Percentiles rank a stretch among this genome's conserved stretches.
phyloP scores from a whole-genome alignment of 495 filamentous ascomycete species.

The Cairneyella variabilis region DNA sequence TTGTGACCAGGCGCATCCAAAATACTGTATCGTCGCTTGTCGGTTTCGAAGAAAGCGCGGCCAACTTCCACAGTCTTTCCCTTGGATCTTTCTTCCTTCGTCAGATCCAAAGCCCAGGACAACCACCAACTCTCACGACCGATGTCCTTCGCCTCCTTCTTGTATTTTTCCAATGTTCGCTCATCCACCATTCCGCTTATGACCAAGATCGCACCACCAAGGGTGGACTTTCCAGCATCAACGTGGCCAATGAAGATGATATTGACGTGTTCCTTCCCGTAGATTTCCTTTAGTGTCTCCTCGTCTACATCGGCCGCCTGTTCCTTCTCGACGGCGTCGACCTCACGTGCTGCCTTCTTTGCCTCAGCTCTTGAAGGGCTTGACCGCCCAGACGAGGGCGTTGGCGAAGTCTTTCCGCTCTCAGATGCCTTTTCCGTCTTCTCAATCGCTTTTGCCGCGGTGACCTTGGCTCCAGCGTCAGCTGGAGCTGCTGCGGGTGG shows the following conservation, averaged over 20 bases:
- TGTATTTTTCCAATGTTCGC: slow-evolving; percentile 96
- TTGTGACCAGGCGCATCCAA: slow-evolving; percentile 97
- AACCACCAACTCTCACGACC: slow-evolving; percentile 98
- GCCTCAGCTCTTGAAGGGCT: slow-evolving; percentile 56
- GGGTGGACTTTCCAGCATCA: slow-evolving; percentile 93
- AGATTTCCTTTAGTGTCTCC: slow-evolving; percentile 87
- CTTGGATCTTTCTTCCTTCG: slow-evolving; percentile 92
- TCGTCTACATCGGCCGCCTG: slow-evolving; percentile 90
- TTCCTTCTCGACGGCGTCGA: slow-evolving; percentile 79
- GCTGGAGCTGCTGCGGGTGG: slow-evolving; percentile 37
- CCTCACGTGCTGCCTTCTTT: slow-evolving; percentile 61
- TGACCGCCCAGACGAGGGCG: slow-evolving; percentile 72
- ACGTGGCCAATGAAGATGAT: slow-evolving; percentile 98
- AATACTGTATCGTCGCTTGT: slow-evolving; percentile 83
- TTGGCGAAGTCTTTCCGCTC: slow-evolving; percentile 65
- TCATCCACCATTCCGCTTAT: slow-evolving; percentile 98
- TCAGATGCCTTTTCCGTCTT: slow-evolving; percentile 58
- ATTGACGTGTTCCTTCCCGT: slow-evolving; percentile 98
- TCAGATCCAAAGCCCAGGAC: slow-evolving; percentile 95
- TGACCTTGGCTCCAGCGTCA: slow-evolving; percentile 60
- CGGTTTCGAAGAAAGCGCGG: slow-evolving; percentile 92
- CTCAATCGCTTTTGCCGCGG: slow-evolving; percentile 77
- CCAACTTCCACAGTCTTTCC: slow-evolving; percentile 99
- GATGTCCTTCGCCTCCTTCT: slow-evolving; percentile 90
- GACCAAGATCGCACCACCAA: slow-evolving; percentile 89